Conservation (phyloP, 164 flowering plant species). For the Cinnamomum micranthum region DNA sequence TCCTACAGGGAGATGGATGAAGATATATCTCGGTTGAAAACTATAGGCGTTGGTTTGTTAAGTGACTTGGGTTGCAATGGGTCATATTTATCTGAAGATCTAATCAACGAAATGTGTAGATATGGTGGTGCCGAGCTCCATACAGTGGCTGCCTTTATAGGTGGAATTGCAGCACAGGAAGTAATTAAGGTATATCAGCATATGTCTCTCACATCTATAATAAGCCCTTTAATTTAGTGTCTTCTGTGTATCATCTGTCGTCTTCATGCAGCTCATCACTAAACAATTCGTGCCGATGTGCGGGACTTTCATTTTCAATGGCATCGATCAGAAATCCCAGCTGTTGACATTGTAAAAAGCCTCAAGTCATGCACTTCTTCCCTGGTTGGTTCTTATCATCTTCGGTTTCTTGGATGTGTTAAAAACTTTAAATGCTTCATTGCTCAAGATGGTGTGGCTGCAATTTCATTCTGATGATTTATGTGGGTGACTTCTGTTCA, state of each 20-base stretch:
- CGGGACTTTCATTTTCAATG: conserved; percentile 91
- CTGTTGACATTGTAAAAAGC: conserved; percentile 24
- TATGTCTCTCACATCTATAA: not conserved
- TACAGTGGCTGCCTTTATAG: conserved; percentile 84
- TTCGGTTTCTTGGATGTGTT: too few species aligned
- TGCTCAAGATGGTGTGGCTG: too few species aligned
- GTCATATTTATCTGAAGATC: conserved; percentile 71
- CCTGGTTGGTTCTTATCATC: not conserved
- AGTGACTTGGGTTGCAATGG: conserved; percentile 86
- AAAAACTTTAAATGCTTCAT: too few species aligned
- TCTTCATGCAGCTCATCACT: conserved; percentile 69
- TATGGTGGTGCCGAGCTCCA: conserved; percentile 98
- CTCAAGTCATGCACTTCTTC: not conserved
- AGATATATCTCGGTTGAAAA: conserved; percentile 87
- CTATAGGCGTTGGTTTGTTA: conserved; percentile 60
- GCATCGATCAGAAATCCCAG: conserved; percentile 92
- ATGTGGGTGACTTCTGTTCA: too few species aligned
- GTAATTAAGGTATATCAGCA: conserved; percentile 65
- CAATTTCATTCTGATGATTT: too few species aligned
- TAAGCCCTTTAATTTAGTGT: not conserved
- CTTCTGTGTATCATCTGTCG: not conserved
- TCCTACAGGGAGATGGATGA: conserved; percentile 81
- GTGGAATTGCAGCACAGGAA: conserved; percentile 93
- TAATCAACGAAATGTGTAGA: conserved; percentile 87
- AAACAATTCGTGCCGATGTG: conserved; percentile 88